Percentiles rank a stretch among this genome's conserved stretches.
Evolutionary conservation across 129 eudicot genomes (phyloP).

Genomic region (Calendula officinalis): DNA sequence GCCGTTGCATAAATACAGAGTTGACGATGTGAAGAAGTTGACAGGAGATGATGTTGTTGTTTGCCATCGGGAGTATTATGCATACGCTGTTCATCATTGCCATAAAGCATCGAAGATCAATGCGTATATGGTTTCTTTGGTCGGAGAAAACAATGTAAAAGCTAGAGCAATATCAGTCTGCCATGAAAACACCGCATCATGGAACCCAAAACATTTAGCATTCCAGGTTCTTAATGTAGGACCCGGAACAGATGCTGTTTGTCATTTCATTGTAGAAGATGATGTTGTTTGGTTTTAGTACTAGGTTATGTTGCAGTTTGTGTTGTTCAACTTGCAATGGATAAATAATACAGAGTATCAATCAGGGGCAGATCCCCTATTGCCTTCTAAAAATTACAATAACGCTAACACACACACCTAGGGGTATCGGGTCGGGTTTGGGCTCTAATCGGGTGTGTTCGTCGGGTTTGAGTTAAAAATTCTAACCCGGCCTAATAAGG

Average conservation of each 20-base stretch:
- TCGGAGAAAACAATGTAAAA: constrained; percentile 4
- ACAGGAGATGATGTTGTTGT: constrained; percentile 4
- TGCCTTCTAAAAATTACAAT: no score
- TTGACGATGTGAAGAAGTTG: background rate
- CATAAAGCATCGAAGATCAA: constrained; percentile 10
- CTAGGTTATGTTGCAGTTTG: background rate
- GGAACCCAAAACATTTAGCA: constrained; percentile 10
- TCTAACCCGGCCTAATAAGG: no score
- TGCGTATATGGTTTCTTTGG: constrained; percentile 8
- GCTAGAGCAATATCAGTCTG: background rate
- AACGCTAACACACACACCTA: no score
- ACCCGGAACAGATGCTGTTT: constrained; percentile 1
- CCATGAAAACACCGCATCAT: background rate
- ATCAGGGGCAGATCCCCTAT: no score
- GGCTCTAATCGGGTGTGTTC: no score
- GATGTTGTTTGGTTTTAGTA: background rate
- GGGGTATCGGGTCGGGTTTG: no score
- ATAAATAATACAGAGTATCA: background rate
- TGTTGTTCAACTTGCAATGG: background rate
- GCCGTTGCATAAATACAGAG: constrained; percentile 2
- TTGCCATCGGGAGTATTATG: constrained; percentile 11
- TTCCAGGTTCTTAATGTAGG: constrained; percentile 5
- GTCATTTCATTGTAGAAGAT: constrained; percentile 6
- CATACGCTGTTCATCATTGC: background rate
- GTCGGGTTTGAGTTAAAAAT: no score